Base-by-base conservation (phyloP, 495 filamentous ascomycete species). In the Penicillium bialowiezense region DNA sequence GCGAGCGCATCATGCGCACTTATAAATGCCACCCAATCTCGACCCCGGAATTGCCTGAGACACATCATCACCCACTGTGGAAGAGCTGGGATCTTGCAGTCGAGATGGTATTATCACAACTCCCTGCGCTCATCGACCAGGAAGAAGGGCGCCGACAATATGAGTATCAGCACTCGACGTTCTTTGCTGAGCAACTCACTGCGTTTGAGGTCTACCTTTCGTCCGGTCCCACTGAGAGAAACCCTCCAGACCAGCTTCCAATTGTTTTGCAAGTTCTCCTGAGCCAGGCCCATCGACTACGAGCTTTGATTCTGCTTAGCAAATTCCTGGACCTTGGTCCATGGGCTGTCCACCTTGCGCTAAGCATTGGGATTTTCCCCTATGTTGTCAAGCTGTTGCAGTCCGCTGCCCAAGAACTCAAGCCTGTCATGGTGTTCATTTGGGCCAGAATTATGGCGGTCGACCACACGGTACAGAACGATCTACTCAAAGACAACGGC, bases 381-480 rank as follows among this genome's bases (percentile, higher is more conserved):
- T 99, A 99, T 55, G 93, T 99, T 6, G 75, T 97, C 14, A 97
- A 97, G 64, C 76, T 99, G 29, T 75, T 99, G 19, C 95, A 97
- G 60, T 97, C 95, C 7, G 91, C 92, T 38, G 93, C 93, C 0
- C 79, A 89, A 38, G 93, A 99, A 64, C 72, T 99, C 41, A 97
- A 97, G 60, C 91, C 93, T 1, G 91, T 97, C 20, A 97, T 99
- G 92, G 91, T 99, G 15, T 99, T 97, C 69, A 99, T 99, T 51
- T 99, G 93, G 93, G 90, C 95, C 9, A 81, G 93, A 41, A 91
- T 99, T 31, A 84, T 99, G 54, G 93, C 93, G 32, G 95, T 99
- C 15, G 93, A 97, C 56, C 82, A 91, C 50, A 87, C 87, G 8
- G 95, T 93, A 59, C 93, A 99, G 64, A 80, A 81, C 32, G 93